A percentile compares a stretch with the other conserved stretches of the same genome.
Conservation (phyloP, 495 filamentous ascomycete species). For the Sordaria brevicollis region DNA sequence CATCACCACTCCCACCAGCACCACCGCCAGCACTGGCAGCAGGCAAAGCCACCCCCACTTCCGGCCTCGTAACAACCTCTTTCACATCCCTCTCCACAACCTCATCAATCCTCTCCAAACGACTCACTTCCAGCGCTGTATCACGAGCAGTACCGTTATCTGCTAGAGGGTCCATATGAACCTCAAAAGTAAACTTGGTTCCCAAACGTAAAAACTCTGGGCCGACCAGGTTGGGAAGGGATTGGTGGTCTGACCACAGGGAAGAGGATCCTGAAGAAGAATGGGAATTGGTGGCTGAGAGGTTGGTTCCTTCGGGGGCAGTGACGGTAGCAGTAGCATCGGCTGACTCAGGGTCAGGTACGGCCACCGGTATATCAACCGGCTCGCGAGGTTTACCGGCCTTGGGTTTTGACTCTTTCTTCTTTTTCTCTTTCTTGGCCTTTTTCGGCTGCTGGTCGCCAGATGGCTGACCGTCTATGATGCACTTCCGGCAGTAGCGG, state of each 20-base stretch:
- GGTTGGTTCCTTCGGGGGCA: background rate
- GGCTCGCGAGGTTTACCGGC: background rate
- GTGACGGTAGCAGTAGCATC: background rate
- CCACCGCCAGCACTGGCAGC: background rate
- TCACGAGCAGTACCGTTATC: background rate
- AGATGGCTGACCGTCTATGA: conserved; percentile 10
- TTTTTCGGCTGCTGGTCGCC: background rate
- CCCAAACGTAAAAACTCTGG: conserved; percentile 11
- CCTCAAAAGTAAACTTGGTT: conserved; percentile 23
- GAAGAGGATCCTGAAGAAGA: background rate
- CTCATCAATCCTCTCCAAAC: conserved; percentile 19
- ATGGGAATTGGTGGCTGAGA: background rate
- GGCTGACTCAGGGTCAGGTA: background rate
- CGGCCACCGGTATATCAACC: background rate
- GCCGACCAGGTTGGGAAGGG: background rate
- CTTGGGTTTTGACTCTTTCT: background rate
- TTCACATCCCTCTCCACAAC: background rate
- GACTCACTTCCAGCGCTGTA: conserved; percentile 16
- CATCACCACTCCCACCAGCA: background rate
- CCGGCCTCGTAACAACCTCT: background rate
- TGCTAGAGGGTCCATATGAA: conserved; percentile 13
- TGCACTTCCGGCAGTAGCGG: conserved; percentile 19
- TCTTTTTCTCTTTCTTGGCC: background rate
- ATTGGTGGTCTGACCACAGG: background rate
- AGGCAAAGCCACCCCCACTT: background rate